phyloP scores from a whole-genome alignment of 2,329 filamentous ascomycete species.

The Phialophora tarda region DNA sequence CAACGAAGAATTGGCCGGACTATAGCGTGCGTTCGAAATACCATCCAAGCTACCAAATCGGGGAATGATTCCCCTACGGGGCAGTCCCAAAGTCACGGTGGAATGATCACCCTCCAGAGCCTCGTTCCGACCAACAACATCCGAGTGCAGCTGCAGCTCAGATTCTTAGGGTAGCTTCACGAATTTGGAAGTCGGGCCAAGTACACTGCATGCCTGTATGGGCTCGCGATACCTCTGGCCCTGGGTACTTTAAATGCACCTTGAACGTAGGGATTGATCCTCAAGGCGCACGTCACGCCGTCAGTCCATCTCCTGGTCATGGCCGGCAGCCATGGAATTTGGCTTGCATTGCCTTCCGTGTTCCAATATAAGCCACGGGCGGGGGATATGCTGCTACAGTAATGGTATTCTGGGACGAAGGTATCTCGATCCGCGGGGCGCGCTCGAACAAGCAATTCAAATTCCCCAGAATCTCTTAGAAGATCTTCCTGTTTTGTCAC shows the following conservation, averaged over 20 bases:
- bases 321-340: not conserved
- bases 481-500: not conserved
- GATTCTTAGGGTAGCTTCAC: not conserved
- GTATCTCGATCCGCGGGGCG: not conserved
- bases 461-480: not conserved
- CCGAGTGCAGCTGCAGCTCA: not conserved
- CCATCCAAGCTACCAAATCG: not conserved
- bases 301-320: not conserved
- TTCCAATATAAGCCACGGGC: not conserved
- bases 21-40: not conserved
- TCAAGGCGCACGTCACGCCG: not conserved
- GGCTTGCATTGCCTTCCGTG: not conserved
- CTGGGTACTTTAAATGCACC: not conserved
- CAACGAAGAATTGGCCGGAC: not conserved
- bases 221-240: not conserved
- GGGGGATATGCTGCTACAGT: not conserved
- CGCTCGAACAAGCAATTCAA: not conserved
- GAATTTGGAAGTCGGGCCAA: not conserved
- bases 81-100: not conserved
- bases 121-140: not conserved
- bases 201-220: not conserved
- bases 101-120: not conserved
- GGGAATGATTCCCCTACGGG: not conserved
- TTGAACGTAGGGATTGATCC: not conserved
- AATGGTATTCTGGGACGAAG: not conserved